These are phyloP conservation scores for Russula foetens DNA, from an alignment of 768 basidiomycete species.

Conservation along the genomic window DNA sequence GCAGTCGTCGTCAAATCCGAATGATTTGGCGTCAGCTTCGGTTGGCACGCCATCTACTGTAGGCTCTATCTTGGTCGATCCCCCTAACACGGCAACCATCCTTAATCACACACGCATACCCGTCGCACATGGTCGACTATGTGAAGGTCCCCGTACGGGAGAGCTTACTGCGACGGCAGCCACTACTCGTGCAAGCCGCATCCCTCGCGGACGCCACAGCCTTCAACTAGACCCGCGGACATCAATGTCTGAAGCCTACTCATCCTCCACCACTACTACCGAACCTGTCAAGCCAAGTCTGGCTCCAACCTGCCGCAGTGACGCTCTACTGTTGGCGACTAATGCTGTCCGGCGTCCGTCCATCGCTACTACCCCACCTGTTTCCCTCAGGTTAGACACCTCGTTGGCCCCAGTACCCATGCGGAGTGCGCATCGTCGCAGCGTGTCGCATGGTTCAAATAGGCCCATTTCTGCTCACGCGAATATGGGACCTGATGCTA, in stretches of 20 bases:
- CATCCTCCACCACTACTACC: background rate
- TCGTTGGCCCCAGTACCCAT: background rate
- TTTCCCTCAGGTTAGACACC: background rate
- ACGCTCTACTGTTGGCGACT: background rate
- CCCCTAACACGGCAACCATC: conserved; percentile 14
- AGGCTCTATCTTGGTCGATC: conserved; percentile 17
- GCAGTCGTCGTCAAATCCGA: background rate
- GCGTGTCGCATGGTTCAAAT: conserved; percentile 4
- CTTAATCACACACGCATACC: conserved; percentile 18
- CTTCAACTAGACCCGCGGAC: background rate
- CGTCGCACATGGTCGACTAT: background rate
- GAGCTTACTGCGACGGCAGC: background rate
- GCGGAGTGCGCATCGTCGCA: conserved; percentile 12
- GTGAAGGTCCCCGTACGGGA: background rate
- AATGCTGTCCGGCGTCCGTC: background rate
- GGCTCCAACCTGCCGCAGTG: background rate
- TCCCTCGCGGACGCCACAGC: conserved; percentile 16
- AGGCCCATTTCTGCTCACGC: background rate
- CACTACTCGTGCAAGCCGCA: conserved; percentile 5
- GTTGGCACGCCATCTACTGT: conserved; percentile 7
- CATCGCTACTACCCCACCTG: background rate
- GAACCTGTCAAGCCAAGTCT: background rate
- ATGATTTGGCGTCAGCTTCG: background rate
- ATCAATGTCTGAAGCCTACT: background rate
- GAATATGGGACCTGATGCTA: background rate